These are phyloP conservation scores for Alternaria sp. DNA, from an alignment of 2,329 filamentous ascomycete species.

Conservation along the genomic window DNA sequence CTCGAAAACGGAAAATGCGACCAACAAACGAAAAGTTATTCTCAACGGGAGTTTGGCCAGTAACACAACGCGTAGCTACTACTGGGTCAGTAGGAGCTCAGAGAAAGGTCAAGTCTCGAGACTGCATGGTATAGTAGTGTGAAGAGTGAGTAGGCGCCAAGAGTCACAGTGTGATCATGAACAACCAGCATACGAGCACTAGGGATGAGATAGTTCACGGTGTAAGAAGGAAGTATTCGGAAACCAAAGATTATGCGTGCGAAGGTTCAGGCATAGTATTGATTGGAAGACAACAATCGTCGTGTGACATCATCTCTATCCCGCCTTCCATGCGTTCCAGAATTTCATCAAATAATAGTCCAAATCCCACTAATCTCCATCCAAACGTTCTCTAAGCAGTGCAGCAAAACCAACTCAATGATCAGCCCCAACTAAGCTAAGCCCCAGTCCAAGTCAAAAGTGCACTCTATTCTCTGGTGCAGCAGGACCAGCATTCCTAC, in stretches of 20 bases:
- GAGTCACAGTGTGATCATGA: accelerated
- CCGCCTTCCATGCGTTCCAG: not conserved
- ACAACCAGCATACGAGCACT: not conserved
- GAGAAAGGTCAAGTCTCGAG: no score
- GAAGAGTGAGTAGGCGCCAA: not conserved
- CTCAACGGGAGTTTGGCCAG: no score
- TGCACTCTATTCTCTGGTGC: not conserved
- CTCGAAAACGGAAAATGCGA: not conserved
- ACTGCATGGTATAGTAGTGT: not conserved
- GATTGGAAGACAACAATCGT: not conserved
- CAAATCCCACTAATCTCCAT: not conserved
- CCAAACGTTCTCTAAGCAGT: not conserved
- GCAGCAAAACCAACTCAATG: not conserved
- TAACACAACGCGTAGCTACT: not conserved
- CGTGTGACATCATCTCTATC: not conserved
- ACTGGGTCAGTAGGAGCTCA: not conserved
- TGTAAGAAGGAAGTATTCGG: not conserved
- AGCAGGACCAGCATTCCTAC: conserved; percentile 1
- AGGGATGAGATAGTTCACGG: not conserved
- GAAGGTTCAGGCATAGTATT: not conserved
- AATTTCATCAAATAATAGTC: not conserved
- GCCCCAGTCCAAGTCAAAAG: not conserved
- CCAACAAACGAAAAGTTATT: not conserved
- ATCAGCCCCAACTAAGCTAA: not conserved
- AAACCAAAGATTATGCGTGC: not conserved